Evolutionary conservation across 2,329 filamentous ascomycete genomes (phyloP).

Genomic region (Fusarium odoratissimum): DNA sequence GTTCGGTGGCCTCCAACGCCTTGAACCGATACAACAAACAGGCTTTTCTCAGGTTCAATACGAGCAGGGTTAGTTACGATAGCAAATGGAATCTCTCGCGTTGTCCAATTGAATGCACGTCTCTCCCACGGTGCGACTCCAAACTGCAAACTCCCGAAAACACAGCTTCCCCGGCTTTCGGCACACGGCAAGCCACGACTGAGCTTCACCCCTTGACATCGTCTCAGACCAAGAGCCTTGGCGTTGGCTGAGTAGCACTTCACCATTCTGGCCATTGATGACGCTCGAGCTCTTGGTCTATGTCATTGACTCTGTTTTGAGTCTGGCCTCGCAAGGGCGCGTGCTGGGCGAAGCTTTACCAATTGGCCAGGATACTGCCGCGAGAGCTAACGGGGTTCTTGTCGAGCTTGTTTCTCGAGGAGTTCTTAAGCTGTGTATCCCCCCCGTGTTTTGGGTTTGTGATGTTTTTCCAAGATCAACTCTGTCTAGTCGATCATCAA

Average conservation of each 20-base stretch:
- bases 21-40: constrained; percentile 12
- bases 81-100: constrained; percentile 17
- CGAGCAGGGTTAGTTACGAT: constrained; percentile 22
- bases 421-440: constrained; percentile 15
- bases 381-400: constrained; percentile 1
- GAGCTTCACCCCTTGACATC: constrained; percentile 13
- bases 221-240: constrained; percentile 14
- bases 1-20: constrained; percentile 13
- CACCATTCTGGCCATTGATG: constrained; percentile 30
- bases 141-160: constrained; percentile 10
- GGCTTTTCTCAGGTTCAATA: constrained; percentile 18
- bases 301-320: constrained; percentile 41
- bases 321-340: constrained; percentile 19
- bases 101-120: constrained; percentile 24
- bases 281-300: constrained; percentile 33
- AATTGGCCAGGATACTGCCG: constrained; percentile 30
- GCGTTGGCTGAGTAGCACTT: constrained; percentile 24
- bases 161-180: constrained; percentile 14
- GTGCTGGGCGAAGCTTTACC: constrained; percentile 7
- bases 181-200: constrained; percentile 24
- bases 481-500: constrained; percentile 13
- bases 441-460: not conserved
- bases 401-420: not conserved
- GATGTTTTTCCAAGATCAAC: constrained; percentile 4
- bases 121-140: constrained; percentile 2